Base-by-base conservation (phyloP, 257 asterid genomes). In the Gynochthodes officinalis region DNA sequence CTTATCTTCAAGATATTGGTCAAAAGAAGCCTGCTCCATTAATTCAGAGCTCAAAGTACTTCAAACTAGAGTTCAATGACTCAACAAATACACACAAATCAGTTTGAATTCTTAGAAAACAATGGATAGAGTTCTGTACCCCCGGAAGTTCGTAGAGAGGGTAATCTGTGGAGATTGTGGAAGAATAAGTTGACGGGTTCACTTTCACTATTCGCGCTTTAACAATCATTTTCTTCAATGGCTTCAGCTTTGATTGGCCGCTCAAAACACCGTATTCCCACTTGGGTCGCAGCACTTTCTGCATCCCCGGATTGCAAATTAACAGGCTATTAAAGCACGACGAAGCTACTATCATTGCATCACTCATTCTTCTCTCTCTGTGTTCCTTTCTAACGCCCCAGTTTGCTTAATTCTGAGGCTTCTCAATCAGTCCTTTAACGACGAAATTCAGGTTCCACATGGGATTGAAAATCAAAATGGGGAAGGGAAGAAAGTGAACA, bases 1-100 rank as follows among this genome's bases (percentile, higher is more conserved):
- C 60, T 86, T 92, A 71, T 95, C 87, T 75, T 92, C 98, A 81
- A 95, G 73, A 80, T 95, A 95, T 81, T 86, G 79, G 84, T 95
- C 99, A 69, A 95, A 92, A 0, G 89, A 81, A 81, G 96, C 99
- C 98, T 95, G 84, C 65, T 18, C 1, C 58, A 81, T 61, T 55
- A 5, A n/a, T 28, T 53, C 49, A 52, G 40, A 62, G 30, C 21
- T 33, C 13, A 39, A 1, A 66, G 7, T 3, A 0, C 49, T 23
- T 27, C 4, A 44, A 65, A 14, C 9, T 43, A 15, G 40, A 27
- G 7, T 65, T 27, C 18, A 28, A 25, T 12, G 5, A 58, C 21
- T 13, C 32, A 64, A 25, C 4, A 32, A 23, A 0, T 4, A 12
- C 19, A 28, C 2, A 67, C 19, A 32, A 19, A 1, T 30, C 23